Evolutionary conservation across 2,329 filamentous ascomycete species (phyloP), one percentile per base, ranked within the genome.

Genomic region (Aspergillus carbonarius): DNA sequence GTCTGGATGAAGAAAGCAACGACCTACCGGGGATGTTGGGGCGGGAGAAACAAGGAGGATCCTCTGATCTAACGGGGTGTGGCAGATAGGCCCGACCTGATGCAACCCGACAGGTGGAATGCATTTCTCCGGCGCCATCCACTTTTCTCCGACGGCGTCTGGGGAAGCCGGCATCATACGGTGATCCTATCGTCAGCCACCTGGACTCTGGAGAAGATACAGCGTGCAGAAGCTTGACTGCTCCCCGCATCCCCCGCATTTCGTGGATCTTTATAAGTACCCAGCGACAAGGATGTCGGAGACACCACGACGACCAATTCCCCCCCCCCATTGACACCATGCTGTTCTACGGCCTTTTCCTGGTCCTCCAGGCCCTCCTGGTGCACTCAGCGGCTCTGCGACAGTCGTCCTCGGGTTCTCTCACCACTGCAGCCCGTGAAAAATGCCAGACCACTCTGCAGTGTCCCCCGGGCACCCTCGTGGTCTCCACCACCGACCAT

Each of bases 401-500:
- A n/a, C 46, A 48, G 5, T 13, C 9, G 6, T 13, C 39, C 18
- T 42, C 39, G 13, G 17, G 46, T 9, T 27, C 25, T 42, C 57
- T 62, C 17, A 53, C 58, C n/a, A 49, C 54, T 8, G 42, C 35
- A n/a, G 58, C 59, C 17, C 64, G 67, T 15, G 54, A 68, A 9
- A 52, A 53, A 42, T 73, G 70, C 59, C 70, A 73, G 60, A 60
- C 58, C 2, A 63, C 57, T 6, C 55, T 64, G 13, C 64, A 58
- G 30, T 74, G 72, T 32, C 70, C 71, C 1, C n/a, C 60, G 8
- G 65, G 65, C 23, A 73, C 70, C 10, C 55, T 73, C 27, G 44
- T 70, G 20, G 72, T 74, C 50, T 70, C 69, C 12, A 61, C 64
- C 20, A 54, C 42, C 18, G 59, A 60, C 3, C 55, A 71, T 20